Conservation (phyloP, 2,329 filamentous ascomycete genomes). For the Sclerotinia trifoliorum region DNA sequence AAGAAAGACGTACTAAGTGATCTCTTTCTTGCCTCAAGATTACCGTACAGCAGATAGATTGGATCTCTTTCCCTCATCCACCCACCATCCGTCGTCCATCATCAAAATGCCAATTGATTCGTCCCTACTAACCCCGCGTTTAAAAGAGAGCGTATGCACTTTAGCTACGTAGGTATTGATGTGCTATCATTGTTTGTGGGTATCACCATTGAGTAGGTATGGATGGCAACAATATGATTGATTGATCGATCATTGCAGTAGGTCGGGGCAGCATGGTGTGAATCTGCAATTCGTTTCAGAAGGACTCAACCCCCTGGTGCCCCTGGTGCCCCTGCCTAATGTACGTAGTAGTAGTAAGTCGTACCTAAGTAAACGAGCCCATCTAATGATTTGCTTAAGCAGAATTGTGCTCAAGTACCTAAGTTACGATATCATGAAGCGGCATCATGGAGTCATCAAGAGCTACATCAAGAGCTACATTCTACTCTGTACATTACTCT, state of each 20-base stretch:
- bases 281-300: conserved; percentile 1
- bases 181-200: neutral
- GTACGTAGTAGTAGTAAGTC: neutral
- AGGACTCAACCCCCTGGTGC: neutral
- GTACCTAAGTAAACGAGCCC: neutral
- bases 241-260: neutral
- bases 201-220: neutral
- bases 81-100: too few species aligned
- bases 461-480: neutral
- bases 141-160: neutral
- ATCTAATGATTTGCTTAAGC: neutral
- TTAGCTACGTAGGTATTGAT: neutral
- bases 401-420: neutral
- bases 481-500: neutral
- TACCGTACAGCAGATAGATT: neutral
- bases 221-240: too few species aligned
- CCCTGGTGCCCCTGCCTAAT: neutral
- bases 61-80: neutral
- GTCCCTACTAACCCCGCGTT: neutral
- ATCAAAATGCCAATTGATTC: neutral
- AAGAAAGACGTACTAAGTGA: too few species aligned
- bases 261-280: neutral
- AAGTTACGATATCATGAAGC: neutral
- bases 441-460: neutral
- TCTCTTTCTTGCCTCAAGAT: neutral